Conservation (phyloP, 73 alveolate genomes). For the Paraurostyla sp. region DNA sequence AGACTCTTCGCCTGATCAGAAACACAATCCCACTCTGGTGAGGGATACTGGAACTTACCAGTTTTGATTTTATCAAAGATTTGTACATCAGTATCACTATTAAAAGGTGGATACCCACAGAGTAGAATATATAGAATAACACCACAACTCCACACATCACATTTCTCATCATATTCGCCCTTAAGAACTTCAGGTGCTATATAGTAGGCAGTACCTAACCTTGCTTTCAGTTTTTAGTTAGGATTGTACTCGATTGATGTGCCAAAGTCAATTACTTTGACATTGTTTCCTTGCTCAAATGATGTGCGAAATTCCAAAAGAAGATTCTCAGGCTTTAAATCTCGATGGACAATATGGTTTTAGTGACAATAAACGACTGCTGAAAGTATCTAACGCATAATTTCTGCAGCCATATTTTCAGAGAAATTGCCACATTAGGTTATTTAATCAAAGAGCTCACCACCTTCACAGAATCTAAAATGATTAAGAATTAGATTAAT, state of each 20-base stretch:
- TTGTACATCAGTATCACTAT: constrained; percentile 57
- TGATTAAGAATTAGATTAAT: constrained; percentile 73
- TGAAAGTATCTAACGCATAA: constrained; percentile 62
- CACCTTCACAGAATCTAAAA: constrained; percentile 80
- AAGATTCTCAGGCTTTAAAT: constrained; percentile 82
- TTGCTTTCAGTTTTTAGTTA: constrained; percentile 23
- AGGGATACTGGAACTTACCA: constrained; percentile 35
- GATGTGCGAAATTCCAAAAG: constrained; percentile 48
- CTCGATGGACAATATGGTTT: constrained; percentile 72
- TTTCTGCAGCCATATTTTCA: constrained; percentile 75
- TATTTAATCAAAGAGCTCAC: constrained; percentile 78
- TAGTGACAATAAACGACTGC: constrained; percentile 78
- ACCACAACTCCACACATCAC: constrained; percentile 84
- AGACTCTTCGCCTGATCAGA: constrained; percentile 60
- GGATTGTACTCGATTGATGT: constrained; percentile 67
- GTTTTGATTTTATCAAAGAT: constrained; percentile 60
- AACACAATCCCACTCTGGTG: constrained; percentile 70
- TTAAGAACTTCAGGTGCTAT: constrained; percentile 84
- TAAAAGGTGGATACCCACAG: constrained; percentile 83
- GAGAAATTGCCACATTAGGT: constrained; percentile 56
- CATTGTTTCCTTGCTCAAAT: constrained; percentile 34
- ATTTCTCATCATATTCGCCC: constrained; percentile 72
- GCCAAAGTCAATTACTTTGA: constrained; percentile 76
- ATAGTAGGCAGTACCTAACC: constrained; percentile 78
- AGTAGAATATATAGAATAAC: constrained; percentile 75